Evolutionary conservation across 1,284 basidiomycete species (phyloP), one percentile per base, ranked within the genome.

Genomic region (Fomitopsis palustris): DNA sequence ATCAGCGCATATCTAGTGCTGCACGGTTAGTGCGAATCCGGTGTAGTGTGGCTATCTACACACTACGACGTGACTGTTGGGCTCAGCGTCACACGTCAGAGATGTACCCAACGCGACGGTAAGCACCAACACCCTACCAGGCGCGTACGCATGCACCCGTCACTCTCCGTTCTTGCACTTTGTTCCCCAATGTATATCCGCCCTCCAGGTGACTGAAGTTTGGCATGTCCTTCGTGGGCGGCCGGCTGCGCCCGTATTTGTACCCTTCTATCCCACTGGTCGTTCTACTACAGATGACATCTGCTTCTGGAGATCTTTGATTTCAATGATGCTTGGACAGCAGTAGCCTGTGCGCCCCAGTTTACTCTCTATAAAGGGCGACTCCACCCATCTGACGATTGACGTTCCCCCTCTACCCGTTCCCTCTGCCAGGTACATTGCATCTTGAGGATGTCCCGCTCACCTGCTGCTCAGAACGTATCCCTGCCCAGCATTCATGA

Each of bases 401-500:
- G 25, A 17, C 17, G 25, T 17, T 25, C 45, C 27, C 45, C 45
- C 45, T 42, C 39, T 19, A n/a, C 16, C 39, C 17, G 16, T 42
- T 47, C 25, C 25, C 16, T 31, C 27, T 51, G 4, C 47, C 4
- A n/a, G n/a, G n/a, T n/a, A 7, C 14, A 6, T 52, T n/a, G 31
- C 35, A 7, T 4, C n/a, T 23, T 31, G 35, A 19, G 8, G 21
- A 52, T 52, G 49, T 27, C 49, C 8, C 52, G 35, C 37, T 43
- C 59, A 14, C 4, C 41, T 12, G 23, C 55, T 6, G 27, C 45
- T 29, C 23, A 23, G 17, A 14, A 31, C 10, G 21, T 42, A 9
- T 14, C 53, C 3, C 37, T 57, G 7, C 59, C 59, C 19, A 53
- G 54, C 39, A 60, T 61, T 2, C 56, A 55, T 33, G 59, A 61